Base-by-base conservation (phyloP, 2,329 filamentous ascomycete genomes). In the Neofusicoccum umdonicola region DNA sequence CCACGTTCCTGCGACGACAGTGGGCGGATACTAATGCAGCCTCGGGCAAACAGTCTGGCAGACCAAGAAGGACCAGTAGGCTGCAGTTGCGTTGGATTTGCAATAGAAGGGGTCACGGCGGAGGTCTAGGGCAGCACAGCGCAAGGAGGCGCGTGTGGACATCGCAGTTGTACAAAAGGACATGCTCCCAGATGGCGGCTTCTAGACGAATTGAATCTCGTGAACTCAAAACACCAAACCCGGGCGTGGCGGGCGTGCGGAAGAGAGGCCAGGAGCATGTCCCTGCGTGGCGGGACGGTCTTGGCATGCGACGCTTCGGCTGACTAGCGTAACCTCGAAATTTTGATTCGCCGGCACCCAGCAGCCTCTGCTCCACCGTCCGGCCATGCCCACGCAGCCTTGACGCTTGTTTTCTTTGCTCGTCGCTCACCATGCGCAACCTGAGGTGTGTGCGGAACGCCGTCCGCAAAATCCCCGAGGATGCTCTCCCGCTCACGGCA, bases 401-500 rank as follows among this genome's bases (percentile, higher is more conserved):
- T 66, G 50, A 62, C 62, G n/a, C 47, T 50, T 31, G 15, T 19
- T 45, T 31, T 12, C 62, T 27, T 15, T 22, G 50, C 62, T 65
- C 65, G 34, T n/a, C 41, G 31, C 31, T 50, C 51, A n/a, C 47
- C 31, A 98, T 98, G 94, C 90, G 92, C 75, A 98, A 97, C 78
- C 84, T 98, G 71, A 89, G 87, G 79, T 93, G 89, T 76, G 87
- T 93, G 72, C 87, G 85, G 74, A 88, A 91, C 75, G 84, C 85
- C 70, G 82, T 86, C 74, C 88, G 88, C 80, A 84, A 81, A 70
- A 82, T 88, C 68, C 82, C 84, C 61, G 77, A 73, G 63, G 71
- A 77, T 54, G 72, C 83, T 67, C 80, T 88, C 65, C 83, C 85
- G 68, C 82, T 95, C 72, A 90, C 91, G 62, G 89, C 92, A 35